Conservation (phyloP, 495 filamentous ascomycete species). For the Penicillium ochrochloron region DNA sequence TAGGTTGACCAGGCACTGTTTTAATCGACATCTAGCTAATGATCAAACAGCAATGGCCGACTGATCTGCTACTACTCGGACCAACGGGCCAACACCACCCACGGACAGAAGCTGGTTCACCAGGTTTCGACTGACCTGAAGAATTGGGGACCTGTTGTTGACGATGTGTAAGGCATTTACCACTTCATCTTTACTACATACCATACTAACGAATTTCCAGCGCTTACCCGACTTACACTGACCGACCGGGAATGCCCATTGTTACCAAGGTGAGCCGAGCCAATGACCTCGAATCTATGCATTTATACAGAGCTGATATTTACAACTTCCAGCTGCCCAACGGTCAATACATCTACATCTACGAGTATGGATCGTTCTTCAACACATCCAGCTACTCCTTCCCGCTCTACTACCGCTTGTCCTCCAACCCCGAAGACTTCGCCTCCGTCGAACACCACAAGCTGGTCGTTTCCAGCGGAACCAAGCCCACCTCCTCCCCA, state of each 20-base stretch:
- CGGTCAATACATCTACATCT: slow-evolving; percentile 63
- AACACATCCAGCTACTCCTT: slow-evolving; percentile 47
- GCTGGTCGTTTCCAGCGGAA: slow-evolving; percentile 52
- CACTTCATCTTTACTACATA: neutral
- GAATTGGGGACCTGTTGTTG: slow-evolving; percentile 60
- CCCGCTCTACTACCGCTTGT: slow-evolving; percentile 63
- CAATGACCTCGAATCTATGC: neutral
- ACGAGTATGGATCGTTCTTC: slow-evolving; percentile 64
- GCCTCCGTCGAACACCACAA: slow-evolving; percentile 42
- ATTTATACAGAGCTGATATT: neutral
- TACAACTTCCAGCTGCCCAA: slow-evolving; percentile 54
- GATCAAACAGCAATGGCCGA: slow-evolving; percentile 49
- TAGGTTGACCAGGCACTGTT: slow-evolving; percentile 22
- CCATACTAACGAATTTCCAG: slow-evolving; percentile 23
- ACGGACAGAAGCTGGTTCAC: slow-evolving; percentile 71
- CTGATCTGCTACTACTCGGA: slow-evolving; percentile 72
- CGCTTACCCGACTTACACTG: slow-evolving; percentile 59
- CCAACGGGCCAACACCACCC: slow-evolving; percentile 60
- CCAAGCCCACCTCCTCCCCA: slow-evolving; percentile 56
- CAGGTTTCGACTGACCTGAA: slow-evolving; percentile 60
- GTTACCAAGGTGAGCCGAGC: slow-evolving; percentile 45
- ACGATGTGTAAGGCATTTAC: slow-evolving; percentile 56
- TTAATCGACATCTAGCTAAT: slow-evolving; percentile 1
- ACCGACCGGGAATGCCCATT: slow-evolving; percentile 70
- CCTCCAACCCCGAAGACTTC: slow-evolving; percentile 58